Evolutionary conservation across 371 early-diverging fungal species (phyloP).

Genomic region (Rhizopus arrhizus): DNA sequence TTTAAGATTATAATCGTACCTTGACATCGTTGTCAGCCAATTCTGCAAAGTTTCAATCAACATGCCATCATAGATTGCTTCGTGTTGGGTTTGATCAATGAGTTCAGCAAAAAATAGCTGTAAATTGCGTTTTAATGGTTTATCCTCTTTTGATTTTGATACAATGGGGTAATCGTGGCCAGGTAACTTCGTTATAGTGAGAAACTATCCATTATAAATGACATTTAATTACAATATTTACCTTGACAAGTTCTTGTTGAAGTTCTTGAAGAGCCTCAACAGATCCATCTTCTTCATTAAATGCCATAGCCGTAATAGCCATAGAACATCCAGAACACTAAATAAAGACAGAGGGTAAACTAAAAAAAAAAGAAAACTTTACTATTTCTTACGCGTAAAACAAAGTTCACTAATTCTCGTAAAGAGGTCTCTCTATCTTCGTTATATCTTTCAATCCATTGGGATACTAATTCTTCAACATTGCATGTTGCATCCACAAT

Average conservation of each 20-base stretch:
- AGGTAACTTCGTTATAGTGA: slow-evolving; percentile 37
- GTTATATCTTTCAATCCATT: slow-evolving; percentile 34
- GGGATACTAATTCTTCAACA: slow-evolving; percentile 31
- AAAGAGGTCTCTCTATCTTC: slow-evolving; percentile 35
- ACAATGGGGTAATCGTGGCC: slow-evolving; percentile 68
- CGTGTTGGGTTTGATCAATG: slow-evolving; percentile 62
- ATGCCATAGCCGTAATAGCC: slow-evolving; percentile 38
- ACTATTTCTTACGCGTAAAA: slow-evolving; percentile 55
- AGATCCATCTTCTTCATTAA: slow-evolving; percentile 45
- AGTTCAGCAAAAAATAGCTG: slow-evolving; percentile 64
- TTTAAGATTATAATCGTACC: slow-evolving; percentile 25
- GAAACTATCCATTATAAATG: neutral
- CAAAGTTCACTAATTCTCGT: slow-evolving; percentile 61
- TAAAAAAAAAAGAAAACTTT: neutral
- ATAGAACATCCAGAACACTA: slow-evolving; percentile 52
- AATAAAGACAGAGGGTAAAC: neutral
- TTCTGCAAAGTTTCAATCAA: slow-evolving; percentile 57
- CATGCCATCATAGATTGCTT: slow-evolving; percentile 61
- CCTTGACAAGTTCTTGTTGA: slow-evolving; percentile 48
- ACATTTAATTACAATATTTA: slow-evolving; percentile 6
- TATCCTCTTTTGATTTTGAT: slow-evolving; percentile 61
- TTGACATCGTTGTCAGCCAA: slow-evolving; percentile 62
- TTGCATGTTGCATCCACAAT: slow-evolving; percentile 7
- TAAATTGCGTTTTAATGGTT: slow-evolving; percentile 57
- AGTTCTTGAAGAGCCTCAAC: slow-evolving; percentile 45